Percentiles rank a stretch among this genome's conserved stretches.
These are phyloP conservation scores for Gossypium thurberi DNA, from an alignment of 345 rosid species.

Conservation along the genomic window DNA sequence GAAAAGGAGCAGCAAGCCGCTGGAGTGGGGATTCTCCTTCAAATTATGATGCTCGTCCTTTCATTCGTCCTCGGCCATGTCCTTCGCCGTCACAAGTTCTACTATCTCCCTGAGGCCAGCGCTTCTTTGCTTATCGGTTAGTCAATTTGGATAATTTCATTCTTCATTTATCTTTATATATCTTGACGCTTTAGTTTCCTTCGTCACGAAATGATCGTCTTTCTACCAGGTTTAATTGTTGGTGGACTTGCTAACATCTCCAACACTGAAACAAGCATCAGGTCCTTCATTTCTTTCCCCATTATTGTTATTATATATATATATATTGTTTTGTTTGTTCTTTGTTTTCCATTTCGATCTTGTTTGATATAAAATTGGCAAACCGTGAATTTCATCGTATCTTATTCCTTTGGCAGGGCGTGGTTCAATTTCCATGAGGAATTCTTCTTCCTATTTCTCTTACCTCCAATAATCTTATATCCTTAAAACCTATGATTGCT, in stretches of 20 bases:
- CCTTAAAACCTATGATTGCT: slow-evolving; percentile 30
- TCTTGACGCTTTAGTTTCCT: neutral
- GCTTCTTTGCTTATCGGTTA: slow-evolving; percentile 95
- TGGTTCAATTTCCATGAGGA: slow-evolving; percentile 99
- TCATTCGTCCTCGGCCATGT: slow-evolving; percentile 95
- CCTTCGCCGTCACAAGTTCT: slow-evolving; percentile 92
- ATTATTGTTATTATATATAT: neutral
- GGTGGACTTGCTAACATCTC: slow-evolving; percentile 91
- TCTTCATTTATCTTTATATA: neutral
- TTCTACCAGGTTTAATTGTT: slow-evolving; percentile 59
- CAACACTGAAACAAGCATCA: slow-evolving; percentile 79
- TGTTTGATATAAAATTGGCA: neutral
- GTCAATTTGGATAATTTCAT: neutral
- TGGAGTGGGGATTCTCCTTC: slow-evolving; percentile 95
- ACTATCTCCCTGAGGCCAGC: slow-evolving; percentile 96
- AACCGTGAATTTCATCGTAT: neutral
- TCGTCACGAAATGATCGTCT: neutral
- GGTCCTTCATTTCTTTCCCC: slow-evolving; percentile 30
- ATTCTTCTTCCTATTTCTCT: slow-evolving; percentile 87
- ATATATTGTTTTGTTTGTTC: neutral
- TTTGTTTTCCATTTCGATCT: neutral
- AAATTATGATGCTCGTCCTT: slow-evolving; percentile 99
- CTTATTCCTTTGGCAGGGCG: slow-evolving; percentile 41
- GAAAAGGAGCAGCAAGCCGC: slow-evolving; percentile 96
- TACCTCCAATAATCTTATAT: slow-evolving; percentile 98